Evolutionary conservation across 1,284 basidiomycete species (phyloP).

Genomic region (Trichosporon sp.): DNA sequence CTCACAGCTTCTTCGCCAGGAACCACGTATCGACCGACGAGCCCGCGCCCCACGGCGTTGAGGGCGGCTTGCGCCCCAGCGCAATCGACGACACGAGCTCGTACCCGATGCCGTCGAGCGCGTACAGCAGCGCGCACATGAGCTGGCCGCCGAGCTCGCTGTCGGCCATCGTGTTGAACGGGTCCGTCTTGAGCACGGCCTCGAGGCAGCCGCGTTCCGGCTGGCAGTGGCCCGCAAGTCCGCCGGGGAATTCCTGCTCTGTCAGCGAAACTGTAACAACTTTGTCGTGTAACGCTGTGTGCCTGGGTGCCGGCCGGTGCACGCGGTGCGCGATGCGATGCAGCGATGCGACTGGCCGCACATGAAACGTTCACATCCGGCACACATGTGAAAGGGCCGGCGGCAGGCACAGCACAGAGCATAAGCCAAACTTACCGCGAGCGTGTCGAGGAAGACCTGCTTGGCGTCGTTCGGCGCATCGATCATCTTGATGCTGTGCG

Average conservation of each 20-base stretch:
- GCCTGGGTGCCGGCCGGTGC: too few species aligned
- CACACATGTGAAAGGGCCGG: background rate
- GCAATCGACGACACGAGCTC: background rate
- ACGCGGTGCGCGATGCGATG: too few species aligned
- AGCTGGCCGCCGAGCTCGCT: background rate
- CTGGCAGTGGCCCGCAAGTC: background rate
- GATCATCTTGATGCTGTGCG: conserved; percentile 3
- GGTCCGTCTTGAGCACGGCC: background rate
- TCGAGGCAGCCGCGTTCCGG: background rate
- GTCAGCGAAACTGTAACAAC: background rate
- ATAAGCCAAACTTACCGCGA: background rate
- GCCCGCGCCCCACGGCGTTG: background rate
- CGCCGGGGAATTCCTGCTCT: background rate
- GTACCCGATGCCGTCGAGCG: conserved; percentile 1
- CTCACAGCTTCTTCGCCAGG: background rate
- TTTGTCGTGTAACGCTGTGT: background rate
- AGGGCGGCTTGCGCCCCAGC: background rate
- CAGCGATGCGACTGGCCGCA: background rate
- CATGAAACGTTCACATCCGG: background rate
- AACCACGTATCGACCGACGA: background rate
- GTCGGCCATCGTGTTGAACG: conserved; percentile 2
- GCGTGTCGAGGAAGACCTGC: conserved; percentile 4
- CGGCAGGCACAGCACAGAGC: background rate
- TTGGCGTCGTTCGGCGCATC: background rate
- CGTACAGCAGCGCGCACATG: background rate